Evolutionary conservation across 352 stramenopile genomes (phyloP).

Genomic region (Phytopythium mirpurense): DNA sequence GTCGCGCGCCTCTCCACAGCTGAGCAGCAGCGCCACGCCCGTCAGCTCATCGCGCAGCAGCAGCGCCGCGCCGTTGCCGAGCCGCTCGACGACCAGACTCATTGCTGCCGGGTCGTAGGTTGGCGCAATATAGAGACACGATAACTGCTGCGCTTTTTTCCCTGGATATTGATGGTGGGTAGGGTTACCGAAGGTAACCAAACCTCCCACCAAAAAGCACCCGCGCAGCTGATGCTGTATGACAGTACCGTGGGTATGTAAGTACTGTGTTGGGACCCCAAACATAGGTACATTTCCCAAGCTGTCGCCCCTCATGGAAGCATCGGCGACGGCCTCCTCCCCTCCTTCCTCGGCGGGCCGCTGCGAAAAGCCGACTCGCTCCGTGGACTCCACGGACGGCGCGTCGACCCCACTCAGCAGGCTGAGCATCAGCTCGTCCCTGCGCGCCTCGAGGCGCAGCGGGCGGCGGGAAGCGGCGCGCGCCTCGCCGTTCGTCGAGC

Average conservation of each 20-base stretch:
- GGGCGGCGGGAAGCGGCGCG: slow-evolving; percentile 5
- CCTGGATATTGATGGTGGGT: too few species aligned
- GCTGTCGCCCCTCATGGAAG: neutral
- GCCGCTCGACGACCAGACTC: slow-evolving; percentile 58
- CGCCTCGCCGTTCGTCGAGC: slow-evolving; percentile 18
- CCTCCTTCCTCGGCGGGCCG: neutral
- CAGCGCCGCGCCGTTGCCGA: slow-evolving; percentile 63
- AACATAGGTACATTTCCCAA: slow-evolving; percentile 1
- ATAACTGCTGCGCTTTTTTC: too few species aligned
- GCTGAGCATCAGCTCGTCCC: neutral
- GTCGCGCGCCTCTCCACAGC: slow-evolving; percentile 48
- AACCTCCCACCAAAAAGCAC: neutral
- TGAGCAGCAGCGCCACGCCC: slow-evolving; percentile 42
- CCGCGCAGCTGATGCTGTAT: too few species aligned
- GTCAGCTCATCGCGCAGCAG: slow-evolving; percentile 57
- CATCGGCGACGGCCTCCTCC: neutral
- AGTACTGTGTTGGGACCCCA: too few species aligned
- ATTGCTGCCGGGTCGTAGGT: too few species aligned
- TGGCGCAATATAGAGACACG: too few species aligned
- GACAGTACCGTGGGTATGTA: too few species aligned
- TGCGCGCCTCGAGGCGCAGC: slow-evolving; percentile 6
- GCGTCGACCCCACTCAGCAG: neutral
- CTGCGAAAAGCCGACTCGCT: neutral
- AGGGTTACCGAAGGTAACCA: too few species aligned
- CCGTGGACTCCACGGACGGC: neutral